These are phyloP conservation scores for Rhizopus microsporus DNA, from an alignment of 371 early-diverging fungal genomes.

Conservation along the genomic window DNA sequence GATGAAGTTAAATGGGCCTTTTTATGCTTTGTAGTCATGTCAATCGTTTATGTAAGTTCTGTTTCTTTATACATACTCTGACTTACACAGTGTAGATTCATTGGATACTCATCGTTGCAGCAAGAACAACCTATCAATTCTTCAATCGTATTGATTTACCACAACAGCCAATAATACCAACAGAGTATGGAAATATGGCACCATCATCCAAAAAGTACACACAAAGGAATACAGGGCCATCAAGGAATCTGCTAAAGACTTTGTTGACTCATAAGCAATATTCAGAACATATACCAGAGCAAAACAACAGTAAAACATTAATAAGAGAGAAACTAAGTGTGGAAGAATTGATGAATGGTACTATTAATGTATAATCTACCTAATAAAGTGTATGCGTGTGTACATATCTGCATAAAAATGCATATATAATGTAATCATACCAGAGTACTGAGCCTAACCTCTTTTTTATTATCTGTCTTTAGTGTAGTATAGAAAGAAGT, in stretches of 20 bases:
- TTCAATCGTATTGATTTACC: neutral
- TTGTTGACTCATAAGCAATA: neutral
- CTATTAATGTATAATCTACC: neutral
- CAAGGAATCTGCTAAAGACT: neutral
- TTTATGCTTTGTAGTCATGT: conserved; percentile 35
- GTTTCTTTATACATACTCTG: neutral
- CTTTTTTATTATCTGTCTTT: no score
- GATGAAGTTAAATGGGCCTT: conserved; percentile 50
- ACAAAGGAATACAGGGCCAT: neutral
- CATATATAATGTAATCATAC: no score
- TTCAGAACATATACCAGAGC: neutral
- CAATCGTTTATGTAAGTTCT: conserved; percentile 42
- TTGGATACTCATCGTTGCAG: conserved; percentile 26
- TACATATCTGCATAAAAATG: no score
- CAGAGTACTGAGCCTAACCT: no score
- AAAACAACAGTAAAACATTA: neutral
- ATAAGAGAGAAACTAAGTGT: neutral
- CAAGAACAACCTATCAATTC: conserved; percentile 9
- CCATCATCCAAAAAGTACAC: conserved; percentile 2
- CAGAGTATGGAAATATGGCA: conserved; percentile 16
- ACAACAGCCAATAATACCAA: neutral
- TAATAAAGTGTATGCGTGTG: neutral
- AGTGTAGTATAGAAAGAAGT: no score
- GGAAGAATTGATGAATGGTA: neutral
- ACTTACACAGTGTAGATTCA: conserved; percentile 11